These are phyloP conservation scores for Amphichorda felina DNA, from an alignment of 2,329 filamentous ascomycete species.

Conservation along the genomic window DNA sequence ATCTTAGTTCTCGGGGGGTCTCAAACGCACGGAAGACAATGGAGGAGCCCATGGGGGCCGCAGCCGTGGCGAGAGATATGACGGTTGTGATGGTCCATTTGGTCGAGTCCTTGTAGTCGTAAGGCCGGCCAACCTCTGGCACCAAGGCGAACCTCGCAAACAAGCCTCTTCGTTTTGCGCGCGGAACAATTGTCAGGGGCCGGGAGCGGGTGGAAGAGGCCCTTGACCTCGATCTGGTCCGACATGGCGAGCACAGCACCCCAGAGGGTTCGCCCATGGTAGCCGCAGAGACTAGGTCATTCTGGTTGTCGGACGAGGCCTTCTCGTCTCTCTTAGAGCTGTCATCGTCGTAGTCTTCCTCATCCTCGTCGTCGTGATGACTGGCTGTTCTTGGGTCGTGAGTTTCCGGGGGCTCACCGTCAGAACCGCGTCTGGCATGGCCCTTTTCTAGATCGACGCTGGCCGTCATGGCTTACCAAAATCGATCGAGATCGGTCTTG, in stretches of 20 bases:
- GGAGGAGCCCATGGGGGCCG: conserved; percentile 71
- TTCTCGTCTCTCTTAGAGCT: not conserved
- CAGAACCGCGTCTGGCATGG: conserved; percentile 1
- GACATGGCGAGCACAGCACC: conserved; percentile 3
- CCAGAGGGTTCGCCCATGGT: conserved; percentile 6
- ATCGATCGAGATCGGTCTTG: too few species aligned
- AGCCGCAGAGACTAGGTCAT: conserved; percentile 2
- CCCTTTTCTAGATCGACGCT: conserved; percentile 5
- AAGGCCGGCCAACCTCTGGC: conserved; percentile 67
- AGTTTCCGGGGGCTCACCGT: conserved; percentile 3
- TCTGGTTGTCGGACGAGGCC: conserved; percentile 1
- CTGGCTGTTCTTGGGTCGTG: not conserved
- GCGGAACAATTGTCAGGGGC: conserved; percentile 24
- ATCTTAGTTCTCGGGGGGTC: too few species aligned
- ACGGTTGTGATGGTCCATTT: conserved; percentile 82
- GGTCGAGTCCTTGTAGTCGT: conserved; percentile 57
- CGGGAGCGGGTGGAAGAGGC: conserved; percentile 3
- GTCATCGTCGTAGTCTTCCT: not conserved
- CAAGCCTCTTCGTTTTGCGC: conserved; percentile 52
- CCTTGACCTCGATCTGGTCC: conserved; percentile 2
- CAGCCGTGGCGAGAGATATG: conserved; percentile 64
- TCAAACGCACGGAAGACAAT: conserved; percentile 68
- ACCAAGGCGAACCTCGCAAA: conserved; percentile 59
- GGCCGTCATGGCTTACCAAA: conserved; percentile 1
- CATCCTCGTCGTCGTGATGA: not conserved